A percentile compares a stretch with the other conserved stretches of the same genome.
phyloP scores from a whole-genome alignment of 352 stramenopile species.

The Pythium rishiriense region DNA sequence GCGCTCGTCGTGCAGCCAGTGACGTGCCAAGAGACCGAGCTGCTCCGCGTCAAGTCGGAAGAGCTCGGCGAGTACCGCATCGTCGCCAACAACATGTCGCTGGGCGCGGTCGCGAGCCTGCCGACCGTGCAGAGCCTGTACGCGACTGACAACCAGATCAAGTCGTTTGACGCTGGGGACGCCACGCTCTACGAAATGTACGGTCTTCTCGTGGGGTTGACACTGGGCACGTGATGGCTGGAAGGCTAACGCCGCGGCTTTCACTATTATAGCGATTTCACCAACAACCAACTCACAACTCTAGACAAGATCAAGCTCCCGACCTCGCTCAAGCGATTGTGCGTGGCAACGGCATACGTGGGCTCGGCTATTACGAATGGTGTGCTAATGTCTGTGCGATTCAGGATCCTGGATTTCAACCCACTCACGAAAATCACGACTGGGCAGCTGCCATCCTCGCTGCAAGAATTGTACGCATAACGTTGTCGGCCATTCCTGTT shows the following conservation, averaged over 20 bases:
- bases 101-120: slow-evolving; percentile 14
- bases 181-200: slow-evolving; percentile 47
- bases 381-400: neutral
- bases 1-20: slow-evolving; percentile 8
- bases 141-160: slow-evolving; percentile 39
- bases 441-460: slow-evolving; percentile 4
- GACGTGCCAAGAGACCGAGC: slow-evolving; percentile 6
- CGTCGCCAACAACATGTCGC: slow-evolving; percentile 7
- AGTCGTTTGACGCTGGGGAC: slow-evolving; percentile 31
- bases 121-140: slow-evolving; percentile 18
- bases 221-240: no score
- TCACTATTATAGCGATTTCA: slow-evolving; percentile 33
- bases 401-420: slow-evolving; percentile 21
- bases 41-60: neutral
- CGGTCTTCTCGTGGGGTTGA: no score
- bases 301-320: slow-evolving; percentile 33
- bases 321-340: slow-evolving; percentile 28
- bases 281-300: slow-evolving; percentile 34
- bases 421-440: slow-evolving; percentile 4
- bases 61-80: slow-evolving; percentile 11
- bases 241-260: no score
- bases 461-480: slow-evolving; percentile 17
- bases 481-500: slow-evolving; percentile 13
- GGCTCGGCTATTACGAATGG: no score
- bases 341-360: slow-evolving; percentile 15